phyloP scores from a whole-genome alignment of 2,329 filamentous ascomycete genomes.

The Botrytis elliptica region DNA sequence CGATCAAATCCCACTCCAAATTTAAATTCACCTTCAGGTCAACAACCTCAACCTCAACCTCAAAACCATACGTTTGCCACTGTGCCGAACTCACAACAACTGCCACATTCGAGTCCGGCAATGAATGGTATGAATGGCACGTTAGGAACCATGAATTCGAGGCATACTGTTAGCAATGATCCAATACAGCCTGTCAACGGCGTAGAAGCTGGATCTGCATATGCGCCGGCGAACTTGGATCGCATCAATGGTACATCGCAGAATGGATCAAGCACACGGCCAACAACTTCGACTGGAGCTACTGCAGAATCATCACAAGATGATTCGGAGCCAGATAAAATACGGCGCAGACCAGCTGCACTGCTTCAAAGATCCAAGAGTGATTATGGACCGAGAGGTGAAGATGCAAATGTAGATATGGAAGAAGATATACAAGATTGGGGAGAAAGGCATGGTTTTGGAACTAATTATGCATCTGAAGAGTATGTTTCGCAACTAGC shows the following conservation, averaged over 20 bases:
- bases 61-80: slow-evolving; percentile 32
- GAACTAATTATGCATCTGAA: slow-evolving; percentile 68
- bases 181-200: slow-evolving; percentile 25
- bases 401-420: slow-evolving; percentile 33
- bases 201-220: slow-evolving; percentile 3
- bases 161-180: slow-evolving; percentile 34
- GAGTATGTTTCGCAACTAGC: slow-evolving; percentile 68
- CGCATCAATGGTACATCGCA: slow-evolving; percentile 5
- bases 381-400: slow-evolving; percentile 49
- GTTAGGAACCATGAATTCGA: slow-evolving; percentile 25
- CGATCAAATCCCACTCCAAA: slow-evolving; percentile 36
- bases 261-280: slow-evolving; percentile 22
- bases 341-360: slow-evolving; percentile 31
- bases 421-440: slow-evolving; percentile 37
- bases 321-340: slow-evolving; percentile 33
- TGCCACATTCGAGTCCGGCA: background rate
- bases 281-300: slow-evolving; percentile 31
- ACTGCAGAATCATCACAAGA: slow-evolving; percentile 35
- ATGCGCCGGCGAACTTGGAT: slow-evolving; percentile 15
- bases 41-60: slow-evolving; percentile 35
- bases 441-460: slow-evolving; percentile 65
- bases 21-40: slow-evolving; percentile 27
- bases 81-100: slow-evolving; percentile 26
- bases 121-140: slow-evolving; percentile 29
- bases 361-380: slow-evolving; percentile 47